These are phyloP conservation scores for Symbiotaphrina buchneri DNA, from an alignment of 495 filamentous ascomycete species.

Conservation along the genomic window DNA sequence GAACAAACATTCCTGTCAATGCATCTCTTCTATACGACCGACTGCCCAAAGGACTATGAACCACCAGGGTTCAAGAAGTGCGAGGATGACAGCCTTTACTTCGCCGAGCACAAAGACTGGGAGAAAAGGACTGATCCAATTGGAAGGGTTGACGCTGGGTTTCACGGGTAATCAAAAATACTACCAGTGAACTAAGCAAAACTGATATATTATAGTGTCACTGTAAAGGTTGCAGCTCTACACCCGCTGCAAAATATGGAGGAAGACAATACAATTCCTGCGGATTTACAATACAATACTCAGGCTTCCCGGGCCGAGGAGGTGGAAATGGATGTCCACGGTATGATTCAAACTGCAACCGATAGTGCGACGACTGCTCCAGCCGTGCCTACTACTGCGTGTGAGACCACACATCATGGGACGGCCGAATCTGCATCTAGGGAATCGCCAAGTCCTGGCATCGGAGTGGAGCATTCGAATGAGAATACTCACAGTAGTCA, in stretches of 20 bases:
- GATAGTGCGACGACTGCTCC: no score
- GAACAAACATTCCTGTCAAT: conserved; percentile 11
- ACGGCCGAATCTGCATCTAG: no score
- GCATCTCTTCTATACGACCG: conserved; percentile 22
- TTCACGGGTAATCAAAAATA: conserved; percentile 8
- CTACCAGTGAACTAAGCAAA: neutral
- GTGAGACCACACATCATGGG: no score
- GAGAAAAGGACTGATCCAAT: conserved; percentile 8
- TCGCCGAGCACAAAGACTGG: conserved; percentile 8
- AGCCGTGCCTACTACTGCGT: no score
- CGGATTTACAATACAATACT: no score
- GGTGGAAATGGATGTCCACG: no score
- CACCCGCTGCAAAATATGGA: no score
- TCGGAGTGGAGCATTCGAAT: no score
- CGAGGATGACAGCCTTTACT: conserved; percentile 5
- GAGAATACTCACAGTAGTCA: no score
- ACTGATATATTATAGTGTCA: conserved; percentile 6
- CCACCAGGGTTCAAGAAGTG: conserved; percentile 17
- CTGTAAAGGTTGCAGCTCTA: conserved; percentile 10
- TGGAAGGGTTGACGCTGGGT: conserved; percentile 10
- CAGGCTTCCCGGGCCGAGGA: no score
- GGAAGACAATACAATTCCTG: conserved; percentile 5
- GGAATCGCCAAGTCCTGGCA: no score
- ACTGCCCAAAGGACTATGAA: conserved; percentile 16
- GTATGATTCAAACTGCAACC: no score